These are phyloP conservation scores for Ceratobasidium theobromae DNA, from an alignment of 1,284 basidiomycete genomes.

Conservation along the genomic window DNA sequence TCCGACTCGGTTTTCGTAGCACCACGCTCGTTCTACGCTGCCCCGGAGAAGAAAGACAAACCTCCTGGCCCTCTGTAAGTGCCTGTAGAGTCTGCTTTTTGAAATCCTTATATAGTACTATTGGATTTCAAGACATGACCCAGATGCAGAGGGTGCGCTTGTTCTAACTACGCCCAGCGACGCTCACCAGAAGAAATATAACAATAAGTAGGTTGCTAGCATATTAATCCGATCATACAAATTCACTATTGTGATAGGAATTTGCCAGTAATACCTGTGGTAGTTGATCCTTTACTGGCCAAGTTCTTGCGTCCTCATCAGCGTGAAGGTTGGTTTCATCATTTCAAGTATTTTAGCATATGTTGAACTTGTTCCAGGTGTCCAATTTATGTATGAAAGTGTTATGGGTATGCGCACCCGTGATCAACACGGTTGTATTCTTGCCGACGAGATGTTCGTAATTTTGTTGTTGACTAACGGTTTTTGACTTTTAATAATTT, in stretches of 20 bases:
- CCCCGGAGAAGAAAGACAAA: conserved; percentile 41
- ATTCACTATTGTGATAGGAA: conserved; percentile 46
- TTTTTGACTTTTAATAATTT: conserved; percentile 33
- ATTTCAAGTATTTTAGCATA: no score
- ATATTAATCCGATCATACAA: not conserved
- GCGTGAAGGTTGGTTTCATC: conserved; percentile 70
- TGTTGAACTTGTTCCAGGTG: conserved; percentile 52
- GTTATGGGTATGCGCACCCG: conserved; percentile 92
- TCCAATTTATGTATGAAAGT: conserved; percentile 92
- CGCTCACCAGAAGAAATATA: conserved; percentile 66
- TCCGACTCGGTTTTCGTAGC: conserved; percentile 30
- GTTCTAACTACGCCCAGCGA: conserved; percentile 82
- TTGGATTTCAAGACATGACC: conserved; percentile 63
- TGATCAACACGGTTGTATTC: conserved; percentile 85
- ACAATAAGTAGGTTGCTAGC: conserved; percentile 60
- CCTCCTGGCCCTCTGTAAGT: conserved; percentile 49
- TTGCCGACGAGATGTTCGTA: conserved; percentile 91
- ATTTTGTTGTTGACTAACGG: conserved; percentile 3
- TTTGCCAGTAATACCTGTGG: conserved; percentile 74
- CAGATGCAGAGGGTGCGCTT: conserved; percentile 71
- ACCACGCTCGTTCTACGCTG: conserved; percentile 39
- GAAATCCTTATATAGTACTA: conserved; percentile 36
- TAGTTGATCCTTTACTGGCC: conserved; percentile 87
- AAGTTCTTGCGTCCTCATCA: conserved; percentile 87
- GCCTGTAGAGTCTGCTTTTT: conserved; percentile 12